These are phyloP conservation scores for Diplodia seriata DNA, from an alignment of 2,329 filamentous ascomycete species.

Conservation along the genomic window DNA sequence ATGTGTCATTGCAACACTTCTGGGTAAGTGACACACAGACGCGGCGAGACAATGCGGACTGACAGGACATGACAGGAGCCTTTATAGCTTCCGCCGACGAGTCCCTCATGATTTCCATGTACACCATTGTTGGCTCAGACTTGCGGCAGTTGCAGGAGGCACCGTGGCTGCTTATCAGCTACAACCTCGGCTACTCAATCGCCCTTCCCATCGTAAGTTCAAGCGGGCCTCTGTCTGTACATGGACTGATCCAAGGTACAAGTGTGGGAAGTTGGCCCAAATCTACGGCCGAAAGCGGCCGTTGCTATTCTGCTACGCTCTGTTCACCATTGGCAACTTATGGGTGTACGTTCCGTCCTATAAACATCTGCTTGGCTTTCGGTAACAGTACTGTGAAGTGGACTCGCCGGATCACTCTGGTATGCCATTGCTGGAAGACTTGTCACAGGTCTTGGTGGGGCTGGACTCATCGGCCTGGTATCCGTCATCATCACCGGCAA, in stretches of 20 bases:
- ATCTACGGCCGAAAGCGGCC: not conserved
- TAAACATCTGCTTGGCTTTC: too few species aligned
- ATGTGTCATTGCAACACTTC: conserved; percentile 2
- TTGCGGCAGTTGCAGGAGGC: not conserved
- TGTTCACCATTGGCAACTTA: not conserved
- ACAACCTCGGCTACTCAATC: conserved; percentile 2
- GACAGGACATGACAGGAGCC: not conserved
- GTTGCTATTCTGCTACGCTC: not conserved
- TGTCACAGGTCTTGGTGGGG: not conserved
- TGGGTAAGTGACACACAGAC: not conserved
- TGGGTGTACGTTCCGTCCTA: not conserved
- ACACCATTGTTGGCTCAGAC: not conserved
- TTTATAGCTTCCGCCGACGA: not conserved
- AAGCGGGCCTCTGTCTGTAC: not conserved
- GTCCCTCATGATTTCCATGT: not conserved
- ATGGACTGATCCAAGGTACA: not conserved
- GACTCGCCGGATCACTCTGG: not conserved
- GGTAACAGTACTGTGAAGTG: not conserved
- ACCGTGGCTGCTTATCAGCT: conserved; percentile 8
- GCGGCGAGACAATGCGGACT: fast-evolving
- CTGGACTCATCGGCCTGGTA: not conserved
- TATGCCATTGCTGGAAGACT: not conserved
- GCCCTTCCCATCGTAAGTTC: not conserved
- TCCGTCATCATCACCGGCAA: conserved; percentile 8
- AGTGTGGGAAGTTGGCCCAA: conserved; percentile 2